Conservation (phyloP, 2,329 filamentous ascomycete species). For the Aureobasidium sp. region DNA sequence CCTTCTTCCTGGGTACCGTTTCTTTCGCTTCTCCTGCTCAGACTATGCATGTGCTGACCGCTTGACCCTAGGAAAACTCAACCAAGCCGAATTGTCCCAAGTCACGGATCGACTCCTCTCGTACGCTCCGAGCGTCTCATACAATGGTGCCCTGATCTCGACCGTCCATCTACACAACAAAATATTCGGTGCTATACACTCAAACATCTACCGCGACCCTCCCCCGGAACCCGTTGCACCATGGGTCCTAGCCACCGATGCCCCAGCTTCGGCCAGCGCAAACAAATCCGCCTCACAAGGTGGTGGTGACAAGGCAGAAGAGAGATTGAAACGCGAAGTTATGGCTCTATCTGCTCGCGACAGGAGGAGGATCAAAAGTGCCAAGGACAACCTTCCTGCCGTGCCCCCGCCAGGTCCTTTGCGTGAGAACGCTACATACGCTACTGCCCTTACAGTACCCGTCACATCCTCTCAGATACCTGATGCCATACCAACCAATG, state of each 20-base stretch:
- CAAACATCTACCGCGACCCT: conserved; percentile 52
- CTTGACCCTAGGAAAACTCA: conserved; percentile 44
- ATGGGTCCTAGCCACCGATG: conserved; percentile 65
- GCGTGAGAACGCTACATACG: conserved; percentile 10
- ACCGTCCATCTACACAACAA: conserved; percentile 53
- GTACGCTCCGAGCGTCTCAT: conserved; percentile 42
- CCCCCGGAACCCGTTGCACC: conserved; percentile 54
- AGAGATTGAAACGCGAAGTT: conserved; percentile 56
- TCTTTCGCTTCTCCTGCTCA: background rate
- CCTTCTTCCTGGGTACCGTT: conserved; percentile 50
- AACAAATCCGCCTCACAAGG: conserved; percentile 19
- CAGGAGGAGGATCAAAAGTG: conserved; percentile 42
- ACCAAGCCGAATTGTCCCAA: conserved; percentile 54
- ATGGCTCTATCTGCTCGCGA: conserved; percentile 57
- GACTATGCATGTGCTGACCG: background rate
- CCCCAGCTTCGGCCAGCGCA: conserved; percentile 58
- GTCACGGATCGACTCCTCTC: conserved; percentile 51
- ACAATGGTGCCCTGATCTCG: conserved; percentile 27
- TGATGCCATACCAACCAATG: conserved; percentile 10
- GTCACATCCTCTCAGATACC: conserved; percentile 5
- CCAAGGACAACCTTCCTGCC: conserved; percentile 21
- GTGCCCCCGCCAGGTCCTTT: background rate
- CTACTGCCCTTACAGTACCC: conserved; percentile 10
- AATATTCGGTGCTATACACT: conserved; percentile 52
- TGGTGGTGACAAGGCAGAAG: conserved; percentile 56